Percentiles rank a stretch among this genome's conserved stretches.
Conservation (phyloP, 2,329 filamentous ascomycete genomes). For the Fusarium sp. region DNA sequence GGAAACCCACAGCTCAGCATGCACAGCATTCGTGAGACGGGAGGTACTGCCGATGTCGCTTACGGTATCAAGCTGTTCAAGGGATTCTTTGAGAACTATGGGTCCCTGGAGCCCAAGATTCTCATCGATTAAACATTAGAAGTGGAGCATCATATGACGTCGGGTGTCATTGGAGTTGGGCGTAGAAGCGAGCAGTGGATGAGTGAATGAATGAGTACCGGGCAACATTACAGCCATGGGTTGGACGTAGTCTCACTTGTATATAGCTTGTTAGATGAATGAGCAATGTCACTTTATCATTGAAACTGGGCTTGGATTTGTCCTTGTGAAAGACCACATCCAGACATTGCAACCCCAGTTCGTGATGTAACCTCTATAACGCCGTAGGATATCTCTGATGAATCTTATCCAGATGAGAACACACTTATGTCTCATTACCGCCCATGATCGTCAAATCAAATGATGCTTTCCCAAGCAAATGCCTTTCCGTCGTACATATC, state of each 20-base stretch:
- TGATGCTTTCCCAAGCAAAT: constrained; percentile 6
- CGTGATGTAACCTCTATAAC: constrained; percentile 13
- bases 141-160: constrained; percentile 6
- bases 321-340: constrained; percentile 26
- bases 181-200: not conserved
- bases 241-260: not conserved
- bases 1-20: constrained; percentile 95
- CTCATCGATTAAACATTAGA: constrained; percentile 71
- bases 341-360: constrained; percentile 20
- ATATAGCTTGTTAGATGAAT: constrained; percentile 6
- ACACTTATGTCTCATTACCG: constrained; percentile 10
- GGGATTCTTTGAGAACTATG: constrained; percentile 85
- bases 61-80: constrained; percentile 87
- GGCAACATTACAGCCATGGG: not conserved
- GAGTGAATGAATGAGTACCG: not conserved
- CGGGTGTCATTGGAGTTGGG: constrained; percentile 16
- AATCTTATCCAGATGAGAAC: constrained; percentile 12
- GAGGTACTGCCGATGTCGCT: constrained; percentile 86
- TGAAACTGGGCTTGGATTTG: not conserved
- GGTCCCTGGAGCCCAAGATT: constrained; percentile 82
- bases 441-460: constrained; percentile 14
- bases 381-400: constrained; percentile 29
- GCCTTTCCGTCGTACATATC: not conserved
- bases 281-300: not conserved
- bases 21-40: constrained; percentile 96